Evolutionary conservation across 1,139 yeast genomes (phyloP).

Genomic region (Hansenula sp.): DNA sequence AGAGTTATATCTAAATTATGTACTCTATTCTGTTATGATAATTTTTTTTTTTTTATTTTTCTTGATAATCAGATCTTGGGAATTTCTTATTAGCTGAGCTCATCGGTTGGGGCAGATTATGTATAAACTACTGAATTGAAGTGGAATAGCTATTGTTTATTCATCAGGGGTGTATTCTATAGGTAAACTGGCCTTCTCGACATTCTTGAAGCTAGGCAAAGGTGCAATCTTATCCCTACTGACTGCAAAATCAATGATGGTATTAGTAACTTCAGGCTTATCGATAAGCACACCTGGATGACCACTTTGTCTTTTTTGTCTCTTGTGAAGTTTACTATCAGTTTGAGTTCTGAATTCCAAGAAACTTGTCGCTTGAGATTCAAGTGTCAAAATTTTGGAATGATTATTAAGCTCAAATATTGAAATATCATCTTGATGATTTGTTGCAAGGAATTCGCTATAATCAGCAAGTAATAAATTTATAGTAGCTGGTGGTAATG

Average conservation of each 20-base stretch:
- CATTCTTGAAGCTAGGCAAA: conserved; percentile 55
- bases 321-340: conserved; percentile 27
- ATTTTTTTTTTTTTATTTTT: background rate
- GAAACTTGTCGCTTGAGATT: conserved; percentile 25
- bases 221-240: conserved; percentile 28
- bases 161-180: conserved; percentile 16
- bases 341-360: conserved; percentile 11
- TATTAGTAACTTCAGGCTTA: conserved; percentile 52
- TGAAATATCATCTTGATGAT: conserved; percentile 14
- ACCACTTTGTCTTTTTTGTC: conserved; percentile 43
- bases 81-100: background rate
- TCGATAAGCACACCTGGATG: conserved; percentile 58
- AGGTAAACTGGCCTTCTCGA: conserved; percentile 50
- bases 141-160: background rate
- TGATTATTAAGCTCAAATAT: conserved; percentile 5
- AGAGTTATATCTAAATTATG: background rate
- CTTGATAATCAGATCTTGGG: conserved; percentile 1
- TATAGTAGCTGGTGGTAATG: conserved; percentile 42
- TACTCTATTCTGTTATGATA: background rate
- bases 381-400: conserved; percentile 22
- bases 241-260: conserved; percentile 28
- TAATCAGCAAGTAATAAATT: conserved; percentile 38
- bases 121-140: background rate
- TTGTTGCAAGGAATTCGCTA: conserved; percentile 27
- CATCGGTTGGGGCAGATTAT: background rate